phyloP scores from a whole-genome alignment of 1,139 yeast genomes.

The Magnusiomyces suaveolens region DNA sequence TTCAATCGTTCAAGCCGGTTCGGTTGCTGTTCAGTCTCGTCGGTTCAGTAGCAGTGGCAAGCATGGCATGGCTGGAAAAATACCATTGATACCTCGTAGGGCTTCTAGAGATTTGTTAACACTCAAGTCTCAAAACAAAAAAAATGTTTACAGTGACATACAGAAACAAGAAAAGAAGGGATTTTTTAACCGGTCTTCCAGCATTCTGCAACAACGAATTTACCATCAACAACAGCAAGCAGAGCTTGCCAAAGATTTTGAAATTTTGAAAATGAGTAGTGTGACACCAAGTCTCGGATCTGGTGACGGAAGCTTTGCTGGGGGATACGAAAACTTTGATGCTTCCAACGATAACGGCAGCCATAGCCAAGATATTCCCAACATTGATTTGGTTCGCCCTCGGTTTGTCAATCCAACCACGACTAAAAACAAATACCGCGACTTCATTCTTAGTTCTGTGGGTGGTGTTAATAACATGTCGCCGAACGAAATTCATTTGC shows the following conservation, averaged over 20 bases:
- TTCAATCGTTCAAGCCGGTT: neutral
- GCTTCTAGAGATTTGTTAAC: neutral
- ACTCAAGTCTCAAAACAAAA: neutral
- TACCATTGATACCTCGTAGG: too few relatives aligned
- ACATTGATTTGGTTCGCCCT: neutral
- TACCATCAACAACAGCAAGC: neutral
- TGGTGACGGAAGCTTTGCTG: neutral
- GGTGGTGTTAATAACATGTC: neutral
- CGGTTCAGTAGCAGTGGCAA: neutral
- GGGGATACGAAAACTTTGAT: neutral
- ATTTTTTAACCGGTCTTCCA: neutral
- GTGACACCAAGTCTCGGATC: neutral
- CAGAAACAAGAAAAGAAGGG: neutral
- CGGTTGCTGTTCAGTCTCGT: constrained; percentile 1
- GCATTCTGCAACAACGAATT: neutral
- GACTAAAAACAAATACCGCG: neutral
- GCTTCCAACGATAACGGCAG: too few relatives aligned
- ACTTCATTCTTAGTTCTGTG: neutral
- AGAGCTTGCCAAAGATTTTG: neutral
- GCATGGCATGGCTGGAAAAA: too few relatives aligned
- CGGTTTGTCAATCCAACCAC: neutral
- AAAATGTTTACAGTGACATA: neutral
- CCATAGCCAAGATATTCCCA: neutral
- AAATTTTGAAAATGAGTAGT: neutral
- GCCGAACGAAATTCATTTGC: constrained; percentile 6